phyloP scores from a whole-genome alignment of 768 basidiomycete genomes.

The Trametes cubensis region DNA sequence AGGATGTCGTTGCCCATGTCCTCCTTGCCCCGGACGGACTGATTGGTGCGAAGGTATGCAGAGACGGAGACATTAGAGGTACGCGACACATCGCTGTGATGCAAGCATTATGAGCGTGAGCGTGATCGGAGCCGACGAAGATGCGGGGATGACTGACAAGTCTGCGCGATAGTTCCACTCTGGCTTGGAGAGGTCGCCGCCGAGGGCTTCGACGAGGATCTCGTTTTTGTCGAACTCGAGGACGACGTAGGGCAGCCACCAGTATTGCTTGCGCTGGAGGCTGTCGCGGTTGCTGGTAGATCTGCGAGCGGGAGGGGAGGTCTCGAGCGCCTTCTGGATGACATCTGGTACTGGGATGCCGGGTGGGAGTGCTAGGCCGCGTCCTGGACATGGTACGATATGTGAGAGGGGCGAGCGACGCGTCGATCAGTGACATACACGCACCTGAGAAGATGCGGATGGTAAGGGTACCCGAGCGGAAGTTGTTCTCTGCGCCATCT shows the following conservation, averaged over 20 bases:
- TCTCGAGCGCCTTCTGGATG: slow-evolving; percentile 79
- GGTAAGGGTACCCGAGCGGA: slow-evolving; percentile 89
- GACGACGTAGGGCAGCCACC: slow-evolving; percentile 96
- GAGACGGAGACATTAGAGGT: slow-evolving; percentile 91
- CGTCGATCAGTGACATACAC: slow-evolving; percentile 30
- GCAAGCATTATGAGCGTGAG: neutral
- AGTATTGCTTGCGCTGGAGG: slow-evolving; percentile 88
- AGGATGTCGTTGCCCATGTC: slow-evolving; percentile 98
- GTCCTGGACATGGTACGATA: slow-evolving; percentile 47
- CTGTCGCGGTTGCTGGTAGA: slow-evolving; percentile 84
- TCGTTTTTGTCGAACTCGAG: slow-evolving; percentile 99
- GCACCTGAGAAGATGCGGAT: slow-evolving; percentile 93
- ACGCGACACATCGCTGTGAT: slow-evolving; percentile 86
- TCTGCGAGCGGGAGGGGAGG: slow-evolving; percentile 53
- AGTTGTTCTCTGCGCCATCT: slow-evolving; percentile 44
- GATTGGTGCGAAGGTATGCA: slow-evolving; percentile 85
- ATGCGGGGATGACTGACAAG: slow-evolving; percentile 64
- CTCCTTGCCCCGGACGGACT: slow-evolving; percentile 70
- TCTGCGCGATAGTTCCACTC: slow-evolving; percentile 96
- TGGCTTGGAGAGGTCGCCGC: slow-evolving; percentile 87
- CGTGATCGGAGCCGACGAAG: neutral
- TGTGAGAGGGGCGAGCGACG: slow-evolving; percentile 1
- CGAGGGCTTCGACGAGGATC: slow-evolving; percentile 92
- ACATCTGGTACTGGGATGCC: slow-evolving; percentile 81
- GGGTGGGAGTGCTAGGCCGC: slow-evolving; percentile 78